phyloP scores from a whole-genome alignment of 2,329 filamentous ascomycete genomes.

The Exutisphaerella laricina region DNA sequence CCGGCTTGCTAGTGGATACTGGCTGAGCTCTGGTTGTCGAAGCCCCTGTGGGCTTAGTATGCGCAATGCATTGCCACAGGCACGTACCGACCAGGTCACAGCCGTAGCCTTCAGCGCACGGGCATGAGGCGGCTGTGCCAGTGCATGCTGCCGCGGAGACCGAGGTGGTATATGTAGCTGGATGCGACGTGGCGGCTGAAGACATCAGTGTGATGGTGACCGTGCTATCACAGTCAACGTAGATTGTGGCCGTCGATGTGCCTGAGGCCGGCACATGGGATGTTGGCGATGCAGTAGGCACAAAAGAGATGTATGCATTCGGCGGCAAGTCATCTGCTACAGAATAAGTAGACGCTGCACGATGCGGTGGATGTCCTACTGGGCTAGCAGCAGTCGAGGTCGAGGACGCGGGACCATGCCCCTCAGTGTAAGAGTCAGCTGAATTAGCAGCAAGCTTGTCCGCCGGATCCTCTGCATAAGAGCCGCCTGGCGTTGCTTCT shows the following conservation, averaged over 20 bases:
- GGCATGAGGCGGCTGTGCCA: conserved; percentile 18
- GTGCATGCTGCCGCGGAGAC: conserved; percentile 15
- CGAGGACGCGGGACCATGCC: neutral
- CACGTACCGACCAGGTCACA: conserved; percentile 19
- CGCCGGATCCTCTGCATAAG: neutral
- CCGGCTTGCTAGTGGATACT: neutral
- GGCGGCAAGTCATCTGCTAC: too few species aligned
- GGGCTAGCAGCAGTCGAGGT: neutral
- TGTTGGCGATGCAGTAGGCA: too few species aligned
- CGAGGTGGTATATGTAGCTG: conserved; percentile 11
- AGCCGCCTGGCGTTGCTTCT: neutral
- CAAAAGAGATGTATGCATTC: too few species aligned
- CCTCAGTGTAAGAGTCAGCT: neutral
- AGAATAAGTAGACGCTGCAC: too few species aligned
- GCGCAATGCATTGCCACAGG: conserved; percentile 19
- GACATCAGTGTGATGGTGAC: conserved; percentile 21
- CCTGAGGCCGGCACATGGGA: too few species aligned
- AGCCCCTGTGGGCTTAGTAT: conserved; percentile 7
- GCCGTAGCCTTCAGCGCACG: conserved; percentile 15
- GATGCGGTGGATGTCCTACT: neutral
- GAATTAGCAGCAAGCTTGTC: neutral
- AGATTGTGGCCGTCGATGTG: conserved; percentile 17
- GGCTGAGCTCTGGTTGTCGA: conserved; percentile 11
- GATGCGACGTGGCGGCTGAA: conserved; percentile 4
- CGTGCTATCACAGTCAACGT: conserved; percentile 21